Conservation (phyloP, 2,329 filamentous ascomycete genomes). For the Chrysoporthe deuterocubensis region DNA sequence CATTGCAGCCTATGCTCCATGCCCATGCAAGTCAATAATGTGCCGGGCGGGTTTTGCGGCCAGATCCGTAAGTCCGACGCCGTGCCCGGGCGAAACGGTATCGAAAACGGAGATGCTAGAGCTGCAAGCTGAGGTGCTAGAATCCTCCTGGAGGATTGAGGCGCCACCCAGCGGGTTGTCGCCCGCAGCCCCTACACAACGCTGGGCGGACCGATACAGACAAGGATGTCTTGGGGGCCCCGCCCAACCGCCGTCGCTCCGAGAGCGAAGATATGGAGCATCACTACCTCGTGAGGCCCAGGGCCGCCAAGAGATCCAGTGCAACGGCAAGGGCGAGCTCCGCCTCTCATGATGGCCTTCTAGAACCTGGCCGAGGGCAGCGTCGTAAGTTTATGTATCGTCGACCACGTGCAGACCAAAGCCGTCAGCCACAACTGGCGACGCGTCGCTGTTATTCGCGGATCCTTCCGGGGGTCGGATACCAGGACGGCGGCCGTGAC, state of each 20-base stretch:
- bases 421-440: not conserved
- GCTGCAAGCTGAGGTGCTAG: not conserved
- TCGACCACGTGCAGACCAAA: not conserved
- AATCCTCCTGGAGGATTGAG: no score
- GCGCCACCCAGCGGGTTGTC: not conserved
- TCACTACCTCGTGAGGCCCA: not conserved
- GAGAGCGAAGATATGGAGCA: not conserved
- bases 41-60: not conserved
- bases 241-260: not conserved
- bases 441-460: not conserved
- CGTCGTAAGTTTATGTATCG: not conserved
- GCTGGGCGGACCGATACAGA: no score
- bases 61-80: slow-evolving; percentile 4
- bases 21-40: no score
- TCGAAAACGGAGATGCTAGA: not conserved
- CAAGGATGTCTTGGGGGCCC: not conserved
- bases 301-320: not conserved
- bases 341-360: not conserved
- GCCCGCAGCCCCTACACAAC: not conserved
- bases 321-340: not conserved
- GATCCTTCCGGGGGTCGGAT: no score
- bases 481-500: no score
- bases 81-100: not conserved
- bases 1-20: no score
- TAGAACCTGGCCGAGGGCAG: not conserved